Evolutionary conservation across 805 yeast genomes (phyloP), one percentile per base, ranked within the genome.

Genomic region (Saccharomycopsis capsularis): DNA sequence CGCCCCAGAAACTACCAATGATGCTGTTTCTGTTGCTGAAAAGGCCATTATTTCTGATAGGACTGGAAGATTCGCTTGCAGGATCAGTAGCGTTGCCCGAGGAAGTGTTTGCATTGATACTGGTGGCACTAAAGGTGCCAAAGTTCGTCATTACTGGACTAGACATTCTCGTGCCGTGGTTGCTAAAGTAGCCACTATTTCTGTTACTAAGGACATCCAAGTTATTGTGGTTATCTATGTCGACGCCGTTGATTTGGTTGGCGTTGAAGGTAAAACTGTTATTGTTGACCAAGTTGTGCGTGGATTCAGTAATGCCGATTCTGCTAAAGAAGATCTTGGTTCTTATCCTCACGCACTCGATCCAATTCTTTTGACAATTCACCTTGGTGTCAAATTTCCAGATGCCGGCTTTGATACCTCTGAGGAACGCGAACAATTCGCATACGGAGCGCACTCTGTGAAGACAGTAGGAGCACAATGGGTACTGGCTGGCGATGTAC

Each of bases 391-490:
- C 76, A 39, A 82, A 62, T 60, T 79, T 76, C 76, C 85, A 84
- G 13, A 82, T 69, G 3, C 76, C 75, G 48, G 72, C 67, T 48
- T 73, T 71, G 39, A 90, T 67, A 19, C 82, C 72, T 57, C 95
- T 74, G 53, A 91, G 63, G 56, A 83, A 82, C 32, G 89, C 85
- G 59, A 88, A 79, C 52, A 87, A 75, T 51, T 90, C 96, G 63
- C 96, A 87, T 1, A 85, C 77, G 48, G 85, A 79, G 58, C 98
- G 76, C 44, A 89, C 73, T 60, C 87, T 81, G 47, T 81, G 72
- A 42, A 93, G 71, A 65, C 98, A 91, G 58, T 80, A 81, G 52
- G 82, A 81, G 61, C 97, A 91, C 29, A 90, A 69, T 15, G 95
- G 85, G 59, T 83, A 82, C 46, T 66, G 70, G 53, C 64, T 50